phyloP scores from a whole-genome alignment of 2,329 filamentous ascomycete genomes.

The Paecilomyces formosus region DNA sequence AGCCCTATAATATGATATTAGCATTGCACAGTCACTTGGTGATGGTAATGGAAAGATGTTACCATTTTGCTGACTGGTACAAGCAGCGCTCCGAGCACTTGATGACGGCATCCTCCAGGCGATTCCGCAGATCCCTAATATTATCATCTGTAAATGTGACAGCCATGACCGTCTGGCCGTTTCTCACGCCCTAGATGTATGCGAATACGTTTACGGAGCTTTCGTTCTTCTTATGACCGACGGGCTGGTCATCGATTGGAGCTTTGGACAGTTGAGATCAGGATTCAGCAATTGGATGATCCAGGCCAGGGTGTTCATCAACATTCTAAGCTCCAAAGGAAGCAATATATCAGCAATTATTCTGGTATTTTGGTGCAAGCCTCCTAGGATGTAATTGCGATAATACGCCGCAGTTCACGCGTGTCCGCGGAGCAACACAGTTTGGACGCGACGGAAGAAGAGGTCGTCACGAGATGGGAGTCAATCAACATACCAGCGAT shows the following conservation, averaged over 20 bases:
- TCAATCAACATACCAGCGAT: neutral
- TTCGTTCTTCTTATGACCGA: neutral
- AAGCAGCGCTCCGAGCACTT: conserved; percentile 92
- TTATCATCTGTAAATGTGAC: conserved; percentile 28
- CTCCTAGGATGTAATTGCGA: neutral
- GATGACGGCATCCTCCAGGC: conserved; percentile 76
- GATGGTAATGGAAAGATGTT: conserved; percentile 5
- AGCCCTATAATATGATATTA: conserved; percentile 54
- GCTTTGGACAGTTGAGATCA: neutral
- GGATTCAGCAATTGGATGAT: neutral
- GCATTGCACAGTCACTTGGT: conserved; percentile 1
- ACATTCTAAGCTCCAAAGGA: neutral
- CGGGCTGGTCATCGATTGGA: neutral
- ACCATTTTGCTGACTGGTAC: conserved; percentile 97
- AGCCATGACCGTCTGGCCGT: conserved; percentile 18
- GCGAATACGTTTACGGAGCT: neutral
- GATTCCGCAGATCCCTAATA: conserved; percentile 56
- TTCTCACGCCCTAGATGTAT: neutral
- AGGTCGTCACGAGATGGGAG: neutral
- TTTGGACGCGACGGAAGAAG: neutral
- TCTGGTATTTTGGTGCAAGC: neutral
- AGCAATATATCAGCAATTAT: neutral
- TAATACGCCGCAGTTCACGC: neutral
- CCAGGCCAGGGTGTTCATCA: neutral
- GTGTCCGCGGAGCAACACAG: neutral